These are phyloP conservation scores for Gracilaria domingensis DNA, from an alignment of 23 red algal species.

Conservation along the genomic window DNA sequence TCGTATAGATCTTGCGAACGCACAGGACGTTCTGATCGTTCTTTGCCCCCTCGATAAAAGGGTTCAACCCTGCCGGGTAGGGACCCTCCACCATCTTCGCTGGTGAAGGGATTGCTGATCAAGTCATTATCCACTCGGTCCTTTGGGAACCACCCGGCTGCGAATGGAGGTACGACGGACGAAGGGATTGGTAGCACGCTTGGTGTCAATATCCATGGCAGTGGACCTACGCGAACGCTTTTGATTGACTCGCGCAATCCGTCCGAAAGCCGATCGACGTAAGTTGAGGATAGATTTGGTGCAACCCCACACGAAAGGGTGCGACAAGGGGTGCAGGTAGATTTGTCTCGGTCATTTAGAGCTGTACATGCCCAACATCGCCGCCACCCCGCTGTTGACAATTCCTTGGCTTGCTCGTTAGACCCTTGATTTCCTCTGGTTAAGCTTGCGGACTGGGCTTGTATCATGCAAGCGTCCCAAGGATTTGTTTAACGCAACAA, in stretches of 20 bases:
- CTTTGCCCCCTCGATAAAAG: neutral
- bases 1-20: neutral
- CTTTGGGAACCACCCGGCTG: neutral
- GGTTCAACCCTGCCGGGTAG: neutral
- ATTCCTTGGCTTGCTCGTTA: neutral
- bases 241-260: slow-evolving; percentile 24
- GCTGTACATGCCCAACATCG: slow-evolving; percentile 53
- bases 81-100: neutral
- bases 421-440: slow-evolving; percentile 33
- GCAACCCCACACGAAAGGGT: slow-evolving; percentile 1
- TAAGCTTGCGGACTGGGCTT: neutral
- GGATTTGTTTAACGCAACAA: slow-evolving; percentile 44
- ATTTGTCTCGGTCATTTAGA: neutral
- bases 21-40: neutral
- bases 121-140: neutral
- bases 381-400: slow-evolving; percentile 13
- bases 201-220: slow-evolving; percentile 58
- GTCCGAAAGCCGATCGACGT: slow-evolving; percentile 16
- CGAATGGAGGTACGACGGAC: slow-evolving; percentile 5
- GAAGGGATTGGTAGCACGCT: slow-evolving; percentile 10
- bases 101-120: neutral
- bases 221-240: slow-evolving; percentile 21
- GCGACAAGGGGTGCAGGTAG: slow-evolving; percentile 24
- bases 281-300: neutral
- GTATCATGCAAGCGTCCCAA: slow-evolving; percentile 38